Evolutionary conservation across 139 green algal genomes (phyloP).

Genomic region (Chlorella vulgaris): DNA sequence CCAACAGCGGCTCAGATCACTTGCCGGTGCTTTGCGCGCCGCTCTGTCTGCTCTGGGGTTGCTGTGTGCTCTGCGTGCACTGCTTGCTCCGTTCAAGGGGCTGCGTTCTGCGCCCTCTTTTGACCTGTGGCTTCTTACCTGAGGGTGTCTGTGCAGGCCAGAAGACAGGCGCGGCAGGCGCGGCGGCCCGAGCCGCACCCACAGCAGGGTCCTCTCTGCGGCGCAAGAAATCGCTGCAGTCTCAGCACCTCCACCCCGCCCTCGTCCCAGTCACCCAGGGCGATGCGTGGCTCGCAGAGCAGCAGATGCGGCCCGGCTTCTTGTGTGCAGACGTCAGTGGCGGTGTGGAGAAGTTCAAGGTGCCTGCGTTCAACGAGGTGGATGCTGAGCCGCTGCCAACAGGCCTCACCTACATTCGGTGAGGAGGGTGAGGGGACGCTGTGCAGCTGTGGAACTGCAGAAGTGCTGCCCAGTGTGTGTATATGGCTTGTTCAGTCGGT

Average conservation of each 20-base stretch:
- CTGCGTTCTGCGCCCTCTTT: background rate
- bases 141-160: background rate
- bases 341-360: constrained; percentile 47
- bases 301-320: background rate
- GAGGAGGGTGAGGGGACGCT: background rate
- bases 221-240: background rate
- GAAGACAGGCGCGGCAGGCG: background rate
- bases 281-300: background rate
- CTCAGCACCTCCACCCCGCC: background rate
- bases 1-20: no score
- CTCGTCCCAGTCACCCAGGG: constrained; percentile 2
- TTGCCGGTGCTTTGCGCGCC: no score
- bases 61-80: no score
- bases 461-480: no score
- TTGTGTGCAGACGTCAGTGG: constrained; percentile 36
- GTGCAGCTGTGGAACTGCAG: background rate
- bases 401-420: constrained; percentile 48
- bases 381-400: constrained; percentile 26
- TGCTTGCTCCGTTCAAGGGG: no score
- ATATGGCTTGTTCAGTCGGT: no score
- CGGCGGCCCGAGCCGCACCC: no score
- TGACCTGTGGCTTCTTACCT: background rate
- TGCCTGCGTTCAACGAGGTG: constrained; percentile 61
- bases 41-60: no score
- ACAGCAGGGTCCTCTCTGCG: background rate